These are phyloP conservation scores for Rubroboletus pulcherrimus DNA, from an alignment of 768 basidiomycete species.

Conservation along the genomic window DNA sequence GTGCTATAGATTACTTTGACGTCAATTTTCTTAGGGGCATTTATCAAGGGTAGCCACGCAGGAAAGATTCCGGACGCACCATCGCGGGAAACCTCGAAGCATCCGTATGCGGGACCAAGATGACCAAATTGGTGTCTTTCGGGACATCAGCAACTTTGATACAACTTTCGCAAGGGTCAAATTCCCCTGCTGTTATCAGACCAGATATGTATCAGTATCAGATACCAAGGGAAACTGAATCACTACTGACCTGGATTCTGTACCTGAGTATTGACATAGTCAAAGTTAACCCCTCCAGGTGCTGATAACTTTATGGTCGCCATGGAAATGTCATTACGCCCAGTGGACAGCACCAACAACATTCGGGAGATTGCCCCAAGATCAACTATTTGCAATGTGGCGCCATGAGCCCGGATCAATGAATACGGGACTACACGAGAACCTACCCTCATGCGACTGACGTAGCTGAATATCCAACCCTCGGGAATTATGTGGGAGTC, in stretches of 20 bases:
- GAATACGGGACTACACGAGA: slow-evolving; percentile 13
- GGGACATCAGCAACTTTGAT: slow-evolving; percentile 49
- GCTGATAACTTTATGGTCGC: slow-evolving; percentile 53
- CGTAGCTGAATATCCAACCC: slow-evolving; percentile 62
- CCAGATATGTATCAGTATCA: slow-evolving; percentile 1
- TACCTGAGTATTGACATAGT: slow-evolving; percentile 38
- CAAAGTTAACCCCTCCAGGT: slow-evolving; percentile 51
- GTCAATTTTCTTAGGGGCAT: slow-evolving; percentile 56
- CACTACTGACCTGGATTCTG: slow-evolving; percentile 32
- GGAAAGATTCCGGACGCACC: slow-evolving; percentile 38
- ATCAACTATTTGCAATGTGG: slow-evolving; percentile 45
- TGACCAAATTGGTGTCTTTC: slow-evolving; percentile 40
- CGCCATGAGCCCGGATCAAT: background rate
- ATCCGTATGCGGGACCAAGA: slow-evolving; percentile 66
- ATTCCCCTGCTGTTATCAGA: slow-evolving; percentile 18
- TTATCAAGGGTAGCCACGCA: background rate
- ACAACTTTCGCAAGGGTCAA: slow-evolving; percentile 40
- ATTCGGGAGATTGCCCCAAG: slow-evolving; percentile 57
- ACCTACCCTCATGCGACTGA: slow-evolving; percentile 45
- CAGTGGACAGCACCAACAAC: slow-evolving; percentile 56
- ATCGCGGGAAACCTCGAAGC: slow-evolving; percentile 56
- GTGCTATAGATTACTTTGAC: slow-evolving; percentile 69
- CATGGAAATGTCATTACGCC: slow-evolving; percentile 60
- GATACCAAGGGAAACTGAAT: background rate
- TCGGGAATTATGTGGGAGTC: slow-evolving; percentile 57